These are phyloP conservation scores for Aureobasidium sp. DNA, from an alignment of 2,329 filamentous ascomycete species.

Conservation along the genomic window DNA sequence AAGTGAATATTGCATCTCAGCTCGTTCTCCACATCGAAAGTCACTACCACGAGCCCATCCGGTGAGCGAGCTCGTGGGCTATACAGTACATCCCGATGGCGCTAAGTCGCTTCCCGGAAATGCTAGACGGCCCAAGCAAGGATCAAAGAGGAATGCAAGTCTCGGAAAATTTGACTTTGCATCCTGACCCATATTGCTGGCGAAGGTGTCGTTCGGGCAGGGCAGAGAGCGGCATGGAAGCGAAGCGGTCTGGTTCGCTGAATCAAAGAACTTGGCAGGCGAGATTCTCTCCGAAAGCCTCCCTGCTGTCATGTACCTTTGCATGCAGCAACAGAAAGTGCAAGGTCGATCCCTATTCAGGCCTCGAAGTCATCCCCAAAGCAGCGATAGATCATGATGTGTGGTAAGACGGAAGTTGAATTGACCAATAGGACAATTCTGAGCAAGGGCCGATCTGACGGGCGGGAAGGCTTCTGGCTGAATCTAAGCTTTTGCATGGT, in stretches of 20 bases:
- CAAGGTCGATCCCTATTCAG: neutral
- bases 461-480: neutral
- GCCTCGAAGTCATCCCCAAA: neutral
- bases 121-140: slow-evolving; percentile 8
- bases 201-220: neutral
- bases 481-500: slow-evolving; percentile 7
- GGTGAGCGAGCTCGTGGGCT: slow-evolving; percentile 3
- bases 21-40: slow-evolving; percentile 5
- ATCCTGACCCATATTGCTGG: neutral
- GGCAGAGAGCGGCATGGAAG: neutral
- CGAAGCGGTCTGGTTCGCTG: neutral
- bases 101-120: neutral
- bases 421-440: slow-evolving; percentile 1
- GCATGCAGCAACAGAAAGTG: neutral
- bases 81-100: slow-evolving; percentile 9
- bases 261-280: neutral
- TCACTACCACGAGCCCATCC: neutral
- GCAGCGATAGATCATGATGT: neutral
- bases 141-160: neutral
- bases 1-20: slow-evolving; percentile 11
- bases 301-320: neutral
- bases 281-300: neutral
- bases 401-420: slow-evolving; percentile 1
- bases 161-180: slow-evolving; percentile 1
- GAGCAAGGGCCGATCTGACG: slow-evolving; percentile 1